These are phyloP conservation scores for Xylaria sp. DNA, from an alignment of 2,329 filamentous ascomycete genomes.

Conservation along the genomic window DNA sequence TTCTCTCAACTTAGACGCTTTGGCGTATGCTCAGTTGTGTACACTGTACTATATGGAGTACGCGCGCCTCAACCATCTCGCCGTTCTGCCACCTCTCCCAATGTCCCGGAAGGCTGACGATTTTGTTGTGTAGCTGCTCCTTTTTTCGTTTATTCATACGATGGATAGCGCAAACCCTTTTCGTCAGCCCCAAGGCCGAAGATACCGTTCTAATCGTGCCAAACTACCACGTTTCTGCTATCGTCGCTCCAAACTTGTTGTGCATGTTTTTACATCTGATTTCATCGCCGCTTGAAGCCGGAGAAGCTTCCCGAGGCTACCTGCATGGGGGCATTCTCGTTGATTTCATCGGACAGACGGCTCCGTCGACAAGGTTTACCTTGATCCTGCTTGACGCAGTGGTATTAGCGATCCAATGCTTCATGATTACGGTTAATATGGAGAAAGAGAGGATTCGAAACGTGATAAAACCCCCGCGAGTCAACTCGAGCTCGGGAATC, in stretches of 20 bases:
- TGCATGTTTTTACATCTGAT: constrained; percentile 67
- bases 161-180: constrained; percentile 64
- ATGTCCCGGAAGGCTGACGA: constrained; percentile 12
- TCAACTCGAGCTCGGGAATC: constrained; percentile 30
- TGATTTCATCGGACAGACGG: constrained; percentile 71
- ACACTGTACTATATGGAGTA: constrained; percentile 75
- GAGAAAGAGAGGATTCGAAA: constrained; percentile 63
- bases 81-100: background rate
- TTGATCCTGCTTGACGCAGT: constrained; percentile 62
- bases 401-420: constrained; percentile 62
- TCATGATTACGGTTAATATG: constrained; percentile 68
- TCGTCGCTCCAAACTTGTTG: constrained; percentile 63
- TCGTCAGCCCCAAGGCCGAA: constrained; percentile 67
- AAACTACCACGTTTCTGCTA: constrained; percentile 62
- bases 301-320: constrained; percentile 67
- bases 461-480: constrained; percentile 47
- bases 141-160: constrained; percentile 67
- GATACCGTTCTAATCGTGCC: constrained; percentile 60
- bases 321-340: constrained; percentile 70
- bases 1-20: constrained; percentile 64
- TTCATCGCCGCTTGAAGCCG: constrained; percentile 59
- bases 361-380: constrained; percentile 61
- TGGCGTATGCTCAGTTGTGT: constrained; percentile 69
- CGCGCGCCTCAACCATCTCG: constrained; percentile 32
- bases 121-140: constrained; percentile 59